Percentiles rank a stretch among this genome's conserved stretches.
Evolutionary conservation across 2,329 filamentous ascomycete genomes (phyloP).

Genomic region (Aspergillus spinulosporus): DNA sequence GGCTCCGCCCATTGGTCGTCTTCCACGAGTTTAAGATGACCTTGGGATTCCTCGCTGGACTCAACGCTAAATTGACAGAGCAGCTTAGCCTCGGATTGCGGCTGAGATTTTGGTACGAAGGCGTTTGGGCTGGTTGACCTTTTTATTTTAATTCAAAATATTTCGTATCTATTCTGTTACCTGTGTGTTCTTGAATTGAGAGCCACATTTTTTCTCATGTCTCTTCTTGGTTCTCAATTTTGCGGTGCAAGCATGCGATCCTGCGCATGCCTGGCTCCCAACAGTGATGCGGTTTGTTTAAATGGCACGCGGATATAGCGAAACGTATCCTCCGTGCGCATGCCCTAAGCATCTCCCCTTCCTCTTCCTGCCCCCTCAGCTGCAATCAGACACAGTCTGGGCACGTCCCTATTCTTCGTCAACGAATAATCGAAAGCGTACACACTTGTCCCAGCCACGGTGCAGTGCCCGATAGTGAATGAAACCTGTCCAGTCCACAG

Average conservation of each 20-base stretch:
- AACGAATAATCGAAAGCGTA: too few relatives aligned
- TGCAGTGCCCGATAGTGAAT: too few relatives aligned
- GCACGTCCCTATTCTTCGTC: too few relatives aligned
- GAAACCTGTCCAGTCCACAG: too few relatives aligned
- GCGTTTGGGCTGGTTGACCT: constrained; percentile 23
- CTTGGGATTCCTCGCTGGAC: neutral
- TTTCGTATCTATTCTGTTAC: constrained; percentile 8
- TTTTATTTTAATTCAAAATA: constrained; percentile 13
- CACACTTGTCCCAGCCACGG: too few relatives aligned
- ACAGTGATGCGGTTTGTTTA: too few relatives aligned
- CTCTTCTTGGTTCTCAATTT: constrained; percentile 11
- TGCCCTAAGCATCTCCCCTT: too few relatives aligned
- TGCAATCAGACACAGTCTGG: too few relatives aligned
- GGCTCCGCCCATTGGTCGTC: neutral
- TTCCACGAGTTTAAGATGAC: neutral
- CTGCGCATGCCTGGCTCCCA: too few relatives aligned
- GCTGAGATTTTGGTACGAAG: constrained; percentile 18
- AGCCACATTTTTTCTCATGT: constrained; percentile 15
- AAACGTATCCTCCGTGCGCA: too few relatives aligned
- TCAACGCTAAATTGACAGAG: neutral
- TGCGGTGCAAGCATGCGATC: neutral
- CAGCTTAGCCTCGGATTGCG: neutral
- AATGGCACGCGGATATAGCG: too few relatives aligned
- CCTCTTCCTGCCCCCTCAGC: too few relatives aligned
- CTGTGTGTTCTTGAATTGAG: constrained; percentile 15